Evolutionary conservation across 345 rosid genomes (phyloP).

Genomic region (Pistacia atlantica): DNA sequence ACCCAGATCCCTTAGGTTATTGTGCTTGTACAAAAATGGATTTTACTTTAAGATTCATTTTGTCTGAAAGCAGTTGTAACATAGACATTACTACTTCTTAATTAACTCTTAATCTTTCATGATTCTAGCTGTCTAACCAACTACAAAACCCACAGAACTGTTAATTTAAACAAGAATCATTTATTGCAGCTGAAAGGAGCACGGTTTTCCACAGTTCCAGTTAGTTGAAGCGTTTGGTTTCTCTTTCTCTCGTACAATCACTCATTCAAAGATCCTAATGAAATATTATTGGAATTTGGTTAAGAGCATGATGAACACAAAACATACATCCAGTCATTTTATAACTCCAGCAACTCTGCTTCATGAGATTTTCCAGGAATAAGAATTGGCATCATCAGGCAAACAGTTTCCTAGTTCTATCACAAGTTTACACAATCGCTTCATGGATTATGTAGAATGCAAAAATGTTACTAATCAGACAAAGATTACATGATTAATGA

Average conservation of each 20-base stretch:
- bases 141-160: background rate
- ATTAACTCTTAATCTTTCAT: slow-evolving; percentile 6
- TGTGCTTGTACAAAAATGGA: slow-evolving; percentile 31
- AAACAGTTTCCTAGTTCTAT: background rate
- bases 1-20: slow-evolving; percentile 11
- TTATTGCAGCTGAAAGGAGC: background rate
- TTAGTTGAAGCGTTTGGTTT: background rate
- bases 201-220: background rate
- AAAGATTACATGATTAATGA: slow-evolving; percentile 19
- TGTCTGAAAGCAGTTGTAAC: slow-evolving; percentile 12
- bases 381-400: background rate
- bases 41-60: slow-evolving; percentile 18
- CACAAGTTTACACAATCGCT: background rate
- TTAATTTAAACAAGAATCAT: background rate
- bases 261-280: background rate
- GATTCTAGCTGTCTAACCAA: background rate
- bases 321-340: background rate
- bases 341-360: slow-evolving; percentile 6
- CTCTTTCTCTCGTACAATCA: no score
- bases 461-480: slow-evolving; percentile 9
- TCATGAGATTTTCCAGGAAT: background rate
- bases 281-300: background rate
- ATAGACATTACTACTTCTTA: background rate
- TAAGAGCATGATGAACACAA: background rate
- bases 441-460: slow-evolving; percentile 8